These are phyloP conservation scores for Claviceps maximensis DNA, from an alignment of 2,329 filamentous ascomycete species.

Conservation along the genomic window DNA sequence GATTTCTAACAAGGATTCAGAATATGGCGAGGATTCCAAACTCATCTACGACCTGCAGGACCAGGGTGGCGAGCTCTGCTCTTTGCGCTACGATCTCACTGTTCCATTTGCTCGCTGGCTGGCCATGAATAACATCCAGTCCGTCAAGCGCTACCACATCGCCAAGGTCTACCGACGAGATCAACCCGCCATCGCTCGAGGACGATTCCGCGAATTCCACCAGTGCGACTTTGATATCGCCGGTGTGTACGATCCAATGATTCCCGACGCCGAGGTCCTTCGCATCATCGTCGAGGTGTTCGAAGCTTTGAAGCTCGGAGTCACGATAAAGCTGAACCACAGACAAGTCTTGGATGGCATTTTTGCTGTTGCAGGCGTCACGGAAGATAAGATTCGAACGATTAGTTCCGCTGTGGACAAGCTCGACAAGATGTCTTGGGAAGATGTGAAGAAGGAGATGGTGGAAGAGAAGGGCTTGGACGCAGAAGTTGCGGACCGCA, in stretches of 20 bases:
- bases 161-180: slow-evolving; percentile 59
- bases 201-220: slow-evolving; percentile 90
- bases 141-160: slow-evolving; percentile 89
- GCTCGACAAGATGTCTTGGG: slow-evolving; percentile 85
- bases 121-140: slow-evolving; percentile 77
- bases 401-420: slow-evolving; percentile 95
- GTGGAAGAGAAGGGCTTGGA: slow-evolving; percentile 68
- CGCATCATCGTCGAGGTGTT: slow-evolving; percentile 79
- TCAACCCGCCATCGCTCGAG: slow-evolving; percentile 61
- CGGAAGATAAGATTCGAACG: slow-evolving; percentile 70
- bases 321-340: slow-evolving; percentile 91
- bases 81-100: slow-evolving; percentile 75
- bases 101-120: slow-evolving; percentile 87
- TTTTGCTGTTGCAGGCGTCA: slow-evolving; percentile 83
- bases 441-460: slow-evolving; percentile 85
- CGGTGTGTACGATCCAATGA: slow-evolving; percentile 76
- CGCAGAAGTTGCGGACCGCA: slow-evolving; percentile 66
- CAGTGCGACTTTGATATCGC: slow-evolving; percentile 97
- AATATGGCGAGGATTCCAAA: slow-evolving; percentile 87
- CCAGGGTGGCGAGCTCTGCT: slow-evolving; percentile 64
- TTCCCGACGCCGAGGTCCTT: slow-evolving; percentile 82
- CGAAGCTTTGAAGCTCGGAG: slow-evolving; percentile 56
- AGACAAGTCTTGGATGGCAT: slow-evolving; percentile 86
- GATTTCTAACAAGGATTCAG: not conserved
- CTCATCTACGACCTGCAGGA: slow-evolving; percentile 83